phyloP scores from a whole-genome alignment of 2,329 filamentous ascomycete species.

The Ascochyta pisi region DNA sequence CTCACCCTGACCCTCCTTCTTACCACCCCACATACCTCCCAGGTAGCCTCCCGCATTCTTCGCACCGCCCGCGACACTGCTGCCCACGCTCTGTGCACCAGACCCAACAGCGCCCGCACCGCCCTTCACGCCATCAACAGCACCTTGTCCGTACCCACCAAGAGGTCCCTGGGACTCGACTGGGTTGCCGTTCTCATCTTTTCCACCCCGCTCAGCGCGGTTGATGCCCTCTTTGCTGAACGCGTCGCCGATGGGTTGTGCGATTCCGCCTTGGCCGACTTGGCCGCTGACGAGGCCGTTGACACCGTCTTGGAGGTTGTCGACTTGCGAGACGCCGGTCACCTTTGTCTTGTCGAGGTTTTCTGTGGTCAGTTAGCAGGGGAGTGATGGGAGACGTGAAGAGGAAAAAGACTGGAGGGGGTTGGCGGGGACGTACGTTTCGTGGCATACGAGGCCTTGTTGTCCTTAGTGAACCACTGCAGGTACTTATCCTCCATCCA shows the following conservation, averaged over 20 bases:
- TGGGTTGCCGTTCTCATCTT: constrained; percentile 62
- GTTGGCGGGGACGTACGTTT: constrained; percentile 60
- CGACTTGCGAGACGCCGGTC: constrained; percentile 70
- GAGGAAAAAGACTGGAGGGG: too few relatives aligned
- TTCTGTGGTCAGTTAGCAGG: constrained; percentile 53
- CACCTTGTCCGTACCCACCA: constrained; percentile 42
- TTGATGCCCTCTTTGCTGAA: constrained; percentile 71
- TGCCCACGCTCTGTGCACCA: background rate
- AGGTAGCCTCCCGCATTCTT: constrained; percentile 39
- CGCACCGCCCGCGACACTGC: constrained; percentile 20
- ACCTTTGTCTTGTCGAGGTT: constrained; percentile 73
- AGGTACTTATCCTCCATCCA: constrained; percentile 79
- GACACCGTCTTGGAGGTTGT: constrained; percentile 72
- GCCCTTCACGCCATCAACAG: constrained; percentile 43
- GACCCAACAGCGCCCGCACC: constrained; percentile 27
- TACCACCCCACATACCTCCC: constrained; percentile 32
- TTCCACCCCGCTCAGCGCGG: constrained; percentile 68
- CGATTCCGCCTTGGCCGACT: constrained; percentile 71
- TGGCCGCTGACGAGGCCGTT: constrained; percentile 68
- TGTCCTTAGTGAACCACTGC: constrained; percentile 76
- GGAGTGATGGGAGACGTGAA: background rate
- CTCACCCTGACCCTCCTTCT: constrained; percentile 25
- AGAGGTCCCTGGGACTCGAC: constrained; percentile 51
- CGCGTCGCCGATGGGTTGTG: constrained; percentile 68
- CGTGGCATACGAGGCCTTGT: constrained; percentile 75